Conservation (phyloP, 768 basidiomycete species). For the Termitomyces sp. region DNA sequence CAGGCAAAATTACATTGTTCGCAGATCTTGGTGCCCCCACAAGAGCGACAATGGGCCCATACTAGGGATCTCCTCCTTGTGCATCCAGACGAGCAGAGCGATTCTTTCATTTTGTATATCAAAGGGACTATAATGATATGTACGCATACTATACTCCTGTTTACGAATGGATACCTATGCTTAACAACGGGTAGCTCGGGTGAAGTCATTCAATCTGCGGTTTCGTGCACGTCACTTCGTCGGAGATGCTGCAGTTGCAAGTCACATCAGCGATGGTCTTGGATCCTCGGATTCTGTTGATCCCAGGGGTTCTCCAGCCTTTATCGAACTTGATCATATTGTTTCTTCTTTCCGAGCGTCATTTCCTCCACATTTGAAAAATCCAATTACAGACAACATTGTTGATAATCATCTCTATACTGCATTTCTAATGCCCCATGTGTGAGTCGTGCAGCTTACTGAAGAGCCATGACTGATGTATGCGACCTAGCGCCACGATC, state of each 20-base stretch:
- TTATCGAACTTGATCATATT: conserved; percentile 58
- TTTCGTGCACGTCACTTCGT: conserved; percentile 59
- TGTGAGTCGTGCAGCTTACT: conserved; percentile 24
- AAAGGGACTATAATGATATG: conserved; percentile 68
- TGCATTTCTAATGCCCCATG: conserved; percentile 40
- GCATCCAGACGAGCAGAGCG: conserved; percentile 61
- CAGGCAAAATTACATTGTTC: not conserved
- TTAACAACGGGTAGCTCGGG: conserved; percentile 29
- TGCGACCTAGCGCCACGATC: conserved; percentile 52
- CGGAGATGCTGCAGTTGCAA: conserved; percentile 50
- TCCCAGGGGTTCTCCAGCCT: conserved; percentile 57
- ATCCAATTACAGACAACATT: conserved; percentile 52
- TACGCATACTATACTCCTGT: conserved; percentile 19
- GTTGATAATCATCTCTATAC: conserved; percentile 60
- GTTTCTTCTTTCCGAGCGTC: conserved; percentile 56
- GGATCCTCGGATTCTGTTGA: conserved; percentile 49
- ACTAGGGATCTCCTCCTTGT: conserved; percentile 54
- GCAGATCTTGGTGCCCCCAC: conserved; percentile 45
- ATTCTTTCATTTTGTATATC: conserved; percentile 70
- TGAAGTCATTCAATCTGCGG: conserved; percentile 65
- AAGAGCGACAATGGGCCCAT: conserved; percentile 67
- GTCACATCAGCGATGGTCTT: conserved; percentile 32
- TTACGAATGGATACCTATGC: not conserved
- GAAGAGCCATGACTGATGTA: conserved; percentile 4
- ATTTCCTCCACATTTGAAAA: conserved; percentile 52